Percentiles rank a stretch among this genome's conserved stretches.
Conservation (phyloP, 164 flowering plant species). For the Tetrastigma voinierianum region DNA sequence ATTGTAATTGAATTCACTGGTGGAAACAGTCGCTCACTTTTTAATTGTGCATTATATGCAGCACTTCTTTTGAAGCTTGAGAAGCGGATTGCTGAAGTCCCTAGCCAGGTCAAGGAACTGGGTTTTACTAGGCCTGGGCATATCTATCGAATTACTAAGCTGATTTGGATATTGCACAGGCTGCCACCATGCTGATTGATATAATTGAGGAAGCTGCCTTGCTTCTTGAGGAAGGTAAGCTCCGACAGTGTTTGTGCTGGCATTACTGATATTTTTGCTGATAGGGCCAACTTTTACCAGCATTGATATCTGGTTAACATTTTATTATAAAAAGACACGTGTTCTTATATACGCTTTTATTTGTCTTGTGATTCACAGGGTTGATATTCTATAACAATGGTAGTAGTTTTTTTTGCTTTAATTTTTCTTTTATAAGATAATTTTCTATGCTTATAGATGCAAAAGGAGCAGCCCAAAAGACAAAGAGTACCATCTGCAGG, state of each 20-base stretch:
- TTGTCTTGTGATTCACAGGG: neutral
- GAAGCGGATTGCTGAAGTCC: constrained; percentile 75
- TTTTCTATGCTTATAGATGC: constrained; percentile 23
- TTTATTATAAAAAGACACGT: neutral
- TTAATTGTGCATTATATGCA: constrained; percentile 28
- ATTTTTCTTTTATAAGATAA: neutral
- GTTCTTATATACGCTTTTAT: neutral
- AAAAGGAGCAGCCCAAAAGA: constrained; percentile 28
- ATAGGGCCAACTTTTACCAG: too few species aligned
- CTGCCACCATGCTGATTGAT: constrained; percentile 61
- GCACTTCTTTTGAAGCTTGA: constrained; percentile 93
- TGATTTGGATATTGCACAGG: constrained; percentile 73
- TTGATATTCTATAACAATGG: neutral
- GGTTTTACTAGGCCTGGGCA: constrained; percentile 96
- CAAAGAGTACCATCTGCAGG: constrained; percentile 50
- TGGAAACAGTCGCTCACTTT: neutral
- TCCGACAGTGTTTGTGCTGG: neutral
- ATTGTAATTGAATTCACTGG: too few species aligned
- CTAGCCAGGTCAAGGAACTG: constrained; percentile 72
- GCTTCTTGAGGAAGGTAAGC: constrained; percentile 84
- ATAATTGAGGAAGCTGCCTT: constrained; percentile 65
- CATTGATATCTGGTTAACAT: neutral
- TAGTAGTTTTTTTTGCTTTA: neutral
- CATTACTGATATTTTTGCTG: neutral
- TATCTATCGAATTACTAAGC: constrained; percentile 76